A percentile compares a stretch with the other conserved stretches of the same genome.
Evolutionary conservation across 1,139 yeast genomes (phyloP).

Genomic region (Pichia terricola): DNA sequence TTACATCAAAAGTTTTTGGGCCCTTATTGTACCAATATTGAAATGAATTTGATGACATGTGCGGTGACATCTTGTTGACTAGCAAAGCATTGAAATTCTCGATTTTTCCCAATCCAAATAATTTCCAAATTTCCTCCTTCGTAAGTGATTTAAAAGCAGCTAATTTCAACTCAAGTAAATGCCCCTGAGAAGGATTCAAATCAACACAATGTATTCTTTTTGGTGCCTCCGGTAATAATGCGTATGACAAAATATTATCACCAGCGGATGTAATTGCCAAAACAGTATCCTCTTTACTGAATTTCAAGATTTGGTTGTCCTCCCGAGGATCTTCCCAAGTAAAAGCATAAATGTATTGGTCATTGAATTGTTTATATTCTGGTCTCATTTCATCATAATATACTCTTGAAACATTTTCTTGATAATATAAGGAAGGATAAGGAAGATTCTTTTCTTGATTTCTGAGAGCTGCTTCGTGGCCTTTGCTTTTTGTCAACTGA

Average conservation of each 20-base stretch:
- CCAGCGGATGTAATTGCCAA: constrained; percentile 83
- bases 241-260: constrained; percentile 69
- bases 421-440: constrained; percentile 71
- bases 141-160: constrained; percentile 54
- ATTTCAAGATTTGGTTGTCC: constrained; percentile 56
- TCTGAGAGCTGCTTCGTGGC: constrained; percentile 63
- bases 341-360: constrained; percentile 76
- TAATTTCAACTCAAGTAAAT: constrained; percentile 65
- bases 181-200: constrained; percentile 75
- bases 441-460: constrained; percentile 62
- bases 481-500: constrained; percentile 41
- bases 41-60: constrained; percentile 68
- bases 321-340: constrained; percentile 90
- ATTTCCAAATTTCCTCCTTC: constrained; percentile 58
- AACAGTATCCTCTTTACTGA: constrained; percentile 57
- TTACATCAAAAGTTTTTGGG: constrained; percentile 39
- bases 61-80: constrained; percentile 49
- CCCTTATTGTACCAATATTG: constrained; percentile 74
- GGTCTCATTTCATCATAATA: constrained; percentile 66
- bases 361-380: constrained; percentile 59
- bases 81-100: constrained; percentile 43
- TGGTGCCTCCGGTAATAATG: constrained; percentile 62
- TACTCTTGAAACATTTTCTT: constrained; percentile 67
- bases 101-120: constrained; percentile 69
- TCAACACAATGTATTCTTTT: constrained; percentile 77